phyloP scores from a whole-genome alignment of 2,329 filamentous ascomycete species.

The Alternaria solani region DNA sequence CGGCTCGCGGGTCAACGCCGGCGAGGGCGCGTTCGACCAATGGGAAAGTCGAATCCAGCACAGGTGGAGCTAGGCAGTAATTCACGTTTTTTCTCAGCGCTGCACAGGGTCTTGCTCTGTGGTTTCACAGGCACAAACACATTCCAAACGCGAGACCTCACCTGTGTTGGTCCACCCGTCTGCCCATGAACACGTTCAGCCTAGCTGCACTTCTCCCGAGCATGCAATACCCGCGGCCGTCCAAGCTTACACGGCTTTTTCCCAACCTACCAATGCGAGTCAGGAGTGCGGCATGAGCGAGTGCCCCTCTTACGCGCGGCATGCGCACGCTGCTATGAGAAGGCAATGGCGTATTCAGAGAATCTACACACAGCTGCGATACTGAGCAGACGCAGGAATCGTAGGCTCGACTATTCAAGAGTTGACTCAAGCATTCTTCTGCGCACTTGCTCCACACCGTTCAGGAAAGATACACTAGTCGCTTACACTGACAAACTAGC shows the following conservation, averaged over 20 bases:
- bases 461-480: background rate
- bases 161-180: no score
- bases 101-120: background rate
- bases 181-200: background rate
- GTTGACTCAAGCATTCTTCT: background rate
- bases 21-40: background rate
- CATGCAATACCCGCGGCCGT: no score
- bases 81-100: background rate
- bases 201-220: no score
- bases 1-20: background rate
- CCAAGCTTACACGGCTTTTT: no score
- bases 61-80: conserved; percentile 2
- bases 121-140: background rate
- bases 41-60: background rate
- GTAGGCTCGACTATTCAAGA: background rate
- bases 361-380: background rate
- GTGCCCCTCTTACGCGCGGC: background rate
- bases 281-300: background rate
- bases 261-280: background rate
- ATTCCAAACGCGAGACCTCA: no score
- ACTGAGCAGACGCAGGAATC: background rate
- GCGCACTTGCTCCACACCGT: background rate
- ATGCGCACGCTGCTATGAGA: background rate
- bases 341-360: background rate
- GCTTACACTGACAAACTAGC: background rate